Evolutionary conservation across 768 basidiomycete species (phyloP), one percentile per base, ranked within the genome.

Genomic region (Mycena galopus): DNA sequence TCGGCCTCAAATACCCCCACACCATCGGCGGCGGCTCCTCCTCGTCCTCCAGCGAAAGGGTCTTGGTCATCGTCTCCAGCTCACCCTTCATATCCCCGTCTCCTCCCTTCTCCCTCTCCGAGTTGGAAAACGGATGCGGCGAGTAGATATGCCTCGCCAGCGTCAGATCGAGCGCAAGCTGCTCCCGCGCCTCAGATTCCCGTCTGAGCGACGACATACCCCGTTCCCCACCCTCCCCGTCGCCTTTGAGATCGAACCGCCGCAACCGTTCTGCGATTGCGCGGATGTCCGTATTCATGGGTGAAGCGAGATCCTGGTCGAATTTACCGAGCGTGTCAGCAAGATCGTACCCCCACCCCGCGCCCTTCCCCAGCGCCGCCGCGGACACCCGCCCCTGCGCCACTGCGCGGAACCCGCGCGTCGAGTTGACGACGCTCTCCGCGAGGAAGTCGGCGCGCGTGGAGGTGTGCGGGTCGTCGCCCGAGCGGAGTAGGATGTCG

Each of bases 1-100:
- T 67, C 1, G 93, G 93, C 16, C 78, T 88, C 25, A 95, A 80
- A 78, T 88, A 93, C 23, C 89, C 87, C 79, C 94, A 94, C 9
- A 84, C 80, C 50, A 93, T 78, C 6, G 86, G 82, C n/a, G 91
- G 88, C 10, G 88, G 89, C 73, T 87, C 89, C 21, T 86, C 86
- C 23, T 80, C 83, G 8, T 86, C 86, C 23, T 80, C 83, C 7
- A 93, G 81, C 2, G 90, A 90, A 71, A 92, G 84, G 3, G 89
- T 89, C 73, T 87, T 85, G 7, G 90, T 89, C 87, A 92, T 88
- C 3, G 82, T 86, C 78, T 90, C 89, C 29, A 92, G 73, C 58
- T 82, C 83, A 37, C 81, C 75, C 39, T 39, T 16, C 33, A 35
- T 12, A 35, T 35, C 33, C 33, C 39, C 17, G 39, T 37, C 35